Conservation (phyloP, 805 yeast species). For the Wilhelminamyces savonicus region DNA sequence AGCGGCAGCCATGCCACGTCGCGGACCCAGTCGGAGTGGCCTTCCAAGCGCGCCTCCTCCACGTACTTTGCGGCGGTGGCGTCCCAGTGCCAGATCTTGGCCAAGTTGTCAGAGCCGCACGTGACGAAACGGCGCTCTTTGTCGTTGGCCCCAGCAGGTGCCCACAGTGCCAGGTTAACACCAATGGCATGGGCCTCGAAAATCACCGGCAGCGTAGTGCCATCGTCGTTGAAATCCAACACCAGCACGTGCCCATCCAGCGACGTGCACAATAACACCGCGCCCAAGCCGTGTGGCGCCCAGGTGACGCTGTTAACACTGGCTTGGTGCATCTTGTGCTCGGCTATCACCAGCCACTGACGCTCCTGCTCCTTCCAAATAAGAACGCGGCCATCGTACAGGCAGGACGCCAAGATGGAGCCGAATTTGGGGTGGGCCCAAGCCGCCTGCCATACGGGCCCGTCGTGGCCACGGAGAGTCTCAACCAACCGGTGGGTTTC, state of each 20-base stretch:
- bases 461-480: slow-evolving; percentile 89
- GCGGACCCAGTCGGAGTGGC: slow-evolving; percentile 97
- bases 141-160: slow-evolving; percentile 43
- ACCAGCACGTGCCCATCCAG: slow-evolving; percentile 91
- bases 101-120: slow-evolving; percentile 93
- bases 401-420: slow-evolving; percentile 86
- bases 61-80: slow-evolving; percentile 49
- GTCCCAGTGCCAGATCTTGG: slow-evolving; percentile 82
- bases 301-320: slow-evolving; percentile 91
- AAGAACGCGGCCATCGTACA: slow-evolving; percentile 90
- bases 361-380: slow-evolving; percentile 88
- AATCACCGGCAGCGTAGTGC: slow-evolving; percentile 57
- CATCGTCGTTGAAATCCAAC: slow-evolving; percentile 87
- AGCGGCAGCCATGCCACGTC: slow-evolving; percentile 99
- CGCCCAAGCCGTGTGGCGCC: slow-evolving; percentile 98
- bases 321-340: slow-evolving; percentile 84
- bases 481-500: slow-evolving; percentile 49
- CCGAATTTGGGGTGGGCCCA: slow-evolving; percentile 99
- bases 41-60: slow-evolving; percentile 72
- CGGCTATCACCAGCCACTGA: slow-evolving; percentile 81
- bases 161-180: slow-evolving; percentile 94
- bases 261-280: slow-evolving; percentile 82
- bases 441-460: slow-evolving; percentile 97
- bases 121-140: slow-evolving; percentile 75
- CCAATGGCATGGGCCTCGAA: slow-evolving; percentile 89